Conservation (phyloP, 805 yeast genomes). For the Candida railenensis region DNA sequence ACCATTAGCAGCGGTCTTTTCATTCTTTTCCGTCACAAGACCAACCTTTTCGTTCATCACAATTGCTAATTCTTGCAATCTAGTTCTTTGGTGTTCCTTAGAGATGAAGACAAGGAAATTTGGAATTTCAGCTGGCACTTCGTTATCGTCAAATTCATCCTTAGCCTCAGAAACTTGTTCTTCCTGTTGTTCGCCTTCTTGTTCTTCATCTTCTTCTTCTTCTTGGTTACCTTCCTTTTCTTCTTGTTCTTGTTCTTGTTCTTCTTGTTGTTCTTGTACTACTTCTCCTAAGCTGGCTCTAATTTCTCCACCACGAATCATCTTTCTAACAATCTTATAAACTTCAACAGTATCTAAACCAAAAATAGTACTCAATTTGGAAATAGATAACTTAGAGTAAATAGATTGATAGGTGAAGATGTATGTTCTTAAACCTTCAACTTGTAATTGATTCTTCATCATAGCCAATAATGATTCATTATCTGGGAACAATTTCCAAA, state of each 20-base stretch:
- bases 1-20: constrained; percentile 78
- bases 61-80: constrained; percentile 84
- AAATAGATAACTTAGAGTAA: constrained; percentile 71
- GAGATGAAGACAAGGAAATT: constrained; percentile 59
- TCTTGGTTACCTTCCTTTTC: background rate
- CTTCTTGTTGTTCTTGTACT: background rate
- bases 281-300: constrained; percentile 42
- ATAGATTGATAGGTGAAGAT: constrained; percentile 78
- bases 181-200: constrained; percentile 37
- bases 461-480: constrained; percentile 64
- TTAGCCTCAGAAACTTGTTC: background rate
- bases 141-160: background rate
- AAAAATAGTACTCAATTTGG: constrained; percentile 64
- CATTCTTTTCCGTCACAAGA: constrained; percentile 79
- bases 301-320: constrained; percentile 78
- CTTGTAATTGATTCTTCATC: constrained; percentile 76
- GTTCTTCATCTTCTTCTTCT: constrained; percentile 36
- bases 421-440: constrained; percentile 91
- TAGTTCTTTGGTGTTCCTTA: constrained; percentile 76
- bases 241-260: background rate
- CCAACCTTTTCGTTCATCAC: constrained; percentile 79
- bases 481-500: constrained; percentile 82
- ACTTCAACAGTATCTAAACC: constrained; percentile 58
- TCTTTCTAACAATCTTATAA: constrained; percentile 62
- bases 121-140: background rate